Evolutionary conservation across 805 yeast genomes (phyloP).

Genomic region (Ogataea paradorogensis): DNA sequence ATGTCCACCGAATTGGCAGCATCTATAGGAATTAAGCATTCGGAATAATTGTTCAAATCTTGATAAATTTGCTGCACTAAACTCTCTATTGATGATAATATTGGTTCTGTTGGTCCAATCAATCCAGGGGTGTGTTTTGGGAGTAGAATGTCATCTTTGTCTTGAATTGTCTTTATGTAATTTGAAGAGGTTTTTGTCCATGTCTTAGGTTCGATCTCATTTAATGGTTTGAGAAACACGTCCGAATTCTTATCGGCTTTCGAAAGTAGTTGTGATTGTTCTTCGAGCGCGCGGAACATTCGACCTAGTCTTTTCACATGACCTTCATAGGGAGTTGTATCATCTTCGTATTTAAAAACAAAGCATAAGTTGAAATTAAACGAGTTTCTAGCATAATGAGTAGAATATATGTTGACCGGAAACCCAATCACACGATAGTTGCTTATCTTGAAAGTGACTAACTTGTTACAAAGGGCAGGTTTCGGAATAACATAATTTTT

Average conservation of each 20-base stretch:
- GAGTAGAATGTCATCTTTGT: slow-evolving; percentile 26
- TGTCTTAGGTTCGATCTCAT: slow-evolving; percentile 9
- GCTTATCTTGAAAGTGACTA: slow-evolving; percentile 70
- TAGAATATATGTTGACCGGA: slow-evolving; percentile 78
- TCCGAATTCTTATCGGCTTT: slow-evolving; percentile 43
- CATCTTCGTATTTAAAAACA: slow-evolving; percentile 80
- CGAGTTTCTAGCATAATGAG: slow-evolving; percentile 82
- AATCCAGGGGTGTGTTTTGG: slow-evolving; percentile 26
- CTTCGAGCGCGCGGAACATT: slow-evolving; percentile 88
- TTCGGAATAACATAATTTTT: slow-evolving; percentile 93
- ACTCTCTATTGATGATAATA: slow-evolving; percentile 58
- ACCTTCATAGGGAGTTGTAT: slow-evolving; percentile 81
- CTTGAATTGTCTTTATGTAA: slow-evolving; percentile 32
- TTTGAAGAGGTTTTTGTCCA: slow-evolving; percentile 19
- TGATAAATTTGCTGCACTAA: slow-evolving; percentile 87
- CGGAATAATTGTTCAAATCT: slow-evolving; percentile 92
- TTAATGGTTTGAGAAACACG: slow-evolving; percentile 37
- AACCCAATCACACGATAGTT: slow-evolving; percentile 75
- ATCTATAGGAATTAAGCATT: slow-evolving; percentile 91
- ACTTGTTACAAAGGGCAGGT: slow-evolving; percentile 80
- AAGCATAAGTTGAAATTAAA: slow-evolving; percentile 92
- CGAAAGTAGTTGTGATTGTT: slow-evolving; percentile 77
- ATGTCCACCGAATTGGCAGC: slow-evolving; percentile 87
- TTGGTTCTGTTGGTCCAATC: slow-evolving; percentile 15
- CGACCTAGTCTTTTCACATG: slow-evolving; percentile 80